Conservation (phyloP, 768 basidiomycete genomes). For the Phylloporus scabripes region DNA sequence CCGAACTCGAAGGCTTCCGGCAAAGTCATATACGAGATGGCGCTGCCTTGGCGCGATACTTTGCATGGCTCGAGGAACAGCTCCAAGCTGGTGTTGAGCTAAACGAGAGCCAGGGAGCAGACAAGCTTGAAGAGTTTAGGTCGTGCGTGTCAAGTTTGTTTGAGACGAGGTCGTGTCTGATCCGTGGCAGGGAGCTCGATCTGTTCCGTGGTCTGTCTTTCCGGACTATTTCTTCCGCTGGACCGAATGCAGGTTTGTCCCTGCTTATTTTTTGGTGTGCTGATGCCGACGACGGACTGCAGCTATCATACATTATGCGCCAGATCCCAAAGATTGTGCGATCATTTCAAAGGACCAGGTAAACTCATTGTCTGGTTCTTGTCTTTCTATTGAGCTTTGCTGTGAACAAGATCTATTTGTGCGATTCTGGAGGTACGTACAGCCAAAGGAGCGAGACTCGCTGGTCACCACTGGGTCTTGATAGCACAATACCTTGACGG, state of each 20-base stretch:
- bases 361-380: not conserved
- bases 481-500: conserved; percentile 84
- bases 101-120: conserved; percentile 77
- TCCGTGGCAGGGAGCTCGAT: conserved; percentile 54
- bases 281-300: not conserved
- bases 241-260: conserved; percentile 79
- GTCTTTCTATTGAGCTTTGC: conserved; percentile 32
- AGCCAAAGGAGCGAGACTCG: not conserved
- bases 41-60: conserved; percentile 80
- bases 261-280: not conserved
- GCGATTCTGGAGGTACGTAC: conserved; percentile 77
- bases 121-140: conserved; percentile 72
- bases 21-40: conserved; percentile 88
- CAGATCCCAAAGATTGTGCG: conserved; percentile 67
- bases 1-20: conserved; percentile 87
- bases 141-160: conserved; percentile 47
- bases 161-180: not conserved
- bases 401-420: conserved; percentile 55
- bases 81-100: conserved; percentile 55
- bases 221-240: conserved; percentile 86
- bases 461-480: not conserved
- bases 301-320: conserved; percentile 94
- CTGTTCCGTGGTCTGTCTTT: conserved; percentile 88
- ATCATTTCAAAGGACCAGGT: conserved; percentile 74
- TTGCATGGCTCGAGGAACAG: conserved; percentile 90